phyloP scores from a whole-genome alignment of 345 rosid species.

The Syzygium aromaticum region DNA sequence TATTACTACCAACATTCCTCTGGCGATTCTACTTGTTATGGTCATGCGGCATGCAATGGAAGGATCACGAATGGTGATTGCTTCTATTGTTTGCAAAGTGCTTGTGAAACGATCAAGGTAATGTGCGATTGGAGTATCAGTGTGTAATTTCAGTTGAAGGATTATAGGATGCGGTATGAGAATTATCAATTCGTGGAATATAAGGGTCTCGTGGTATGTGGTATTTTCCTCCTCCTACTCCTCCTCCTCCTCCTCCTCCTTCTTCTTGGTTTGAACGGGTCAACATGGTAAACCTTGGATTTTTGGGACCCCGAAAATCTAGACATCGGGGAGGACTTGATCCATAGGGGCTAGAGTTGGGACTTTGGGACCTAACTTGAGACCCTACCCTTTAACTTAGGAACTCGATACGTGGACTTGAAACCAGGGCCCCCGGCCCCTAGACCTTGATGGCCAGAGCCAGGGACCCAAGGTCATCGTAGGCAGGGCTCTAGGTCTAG shows the following conservation, averaged over 20 bases:
- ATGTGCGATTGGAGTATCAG: not conserved
- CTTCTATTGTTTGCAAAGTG: not conserved
- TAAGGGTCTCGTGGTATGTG: no score
- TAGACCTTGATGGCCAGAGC: not conserved
- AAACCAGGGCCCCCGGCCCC: not conserved
- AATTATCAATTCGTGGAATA: no score
- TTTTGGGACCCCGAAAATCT: no score
- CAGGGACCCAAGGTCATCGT: not conserved
- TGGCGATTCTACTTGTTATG: not conserved
- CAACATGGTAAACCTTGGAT: no score
- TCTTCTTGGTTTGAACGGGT: no score
- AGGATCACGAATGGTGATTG: not conserved
- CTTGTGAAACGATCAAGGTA: not conserved
- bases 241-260: no score
- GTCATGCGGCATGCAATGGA: not conserved
- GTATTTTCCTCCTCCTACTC: no score
- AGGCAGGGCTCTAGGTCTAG: not conserved
- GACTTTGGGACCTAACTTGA: not conserved
- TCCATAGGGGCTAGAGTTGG: no score
- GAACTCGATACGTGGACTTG: not conserved
- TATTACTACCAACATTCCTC: not conserved
- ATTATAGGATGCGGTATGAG: not conserved
- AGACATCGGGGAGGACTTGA: no score
- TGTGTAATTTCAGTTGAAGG: not conserved
- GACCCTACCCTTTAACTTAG: not conserved